Evolutionary conservation across 768 basidiomycete species (phyloP), one percentile per base, ranked within the genome.

Genomic region (Kwoniella mangroviensis): DNA sequence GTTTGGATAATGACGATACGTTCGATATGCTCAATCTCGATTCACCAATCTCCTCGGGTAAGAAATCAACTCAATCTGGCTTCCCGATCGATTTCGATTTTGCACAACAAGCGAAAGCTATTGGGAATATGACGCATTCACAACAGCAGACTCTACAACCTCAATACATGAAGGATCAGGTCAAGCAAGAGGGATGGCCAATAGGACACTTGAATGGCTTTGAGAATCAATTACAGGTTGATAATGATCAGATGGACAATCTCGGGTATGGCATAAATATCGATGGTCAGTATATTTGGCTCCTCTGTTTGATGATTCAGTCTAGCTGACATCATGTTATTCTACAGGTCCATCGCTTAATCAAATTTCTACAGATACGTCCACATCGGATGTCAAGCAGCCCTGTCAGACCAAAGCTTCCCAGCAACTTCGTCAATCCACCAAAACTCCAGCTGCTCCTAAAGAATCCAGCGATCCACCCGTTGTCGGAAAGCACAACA

Each of bases 401-500:
- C 21, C 24, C 2, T 19, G 21, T 51, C 15, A 17, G 49, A 51
- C 15, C 49, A 54, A 42, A 51, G 51, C 4, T 28, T n/a, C 58
- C 12, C 19, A n/a, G 6, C 45, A 67, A 24, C 42, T 9, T 11
- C 66, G 58, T 53, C 21, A 26, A 69, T 51, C 34, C 67, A 41
- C 17, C 9, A 60, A 67, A 65, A 52, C 22, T 24, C 21, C 24
- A 49, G 42, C 21, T 15, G 10, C 51, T 21, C 24, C 51, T 34
- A 62, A 53, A 34, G 28, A 43, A 49, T 51, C 49, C 6, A 51
- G 58, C 19, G 54, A 61, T 41, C 57, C n/a, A 42, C 64, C 73
- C 6, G 53, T 68, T 4, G 77, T 77, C 6, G 81, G 79, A 53
- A 80, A 81, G 63, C 82, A 83, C 70, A 83, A 83, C 74, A 83